Percentiles rank a stretch among this genome's conserved stretches.
These are phyloP conservation scores for Wakefieldia striispora DNA, from an alignment of 768 basidiomycete genomes.

Conservation along the genomic window DNA sequence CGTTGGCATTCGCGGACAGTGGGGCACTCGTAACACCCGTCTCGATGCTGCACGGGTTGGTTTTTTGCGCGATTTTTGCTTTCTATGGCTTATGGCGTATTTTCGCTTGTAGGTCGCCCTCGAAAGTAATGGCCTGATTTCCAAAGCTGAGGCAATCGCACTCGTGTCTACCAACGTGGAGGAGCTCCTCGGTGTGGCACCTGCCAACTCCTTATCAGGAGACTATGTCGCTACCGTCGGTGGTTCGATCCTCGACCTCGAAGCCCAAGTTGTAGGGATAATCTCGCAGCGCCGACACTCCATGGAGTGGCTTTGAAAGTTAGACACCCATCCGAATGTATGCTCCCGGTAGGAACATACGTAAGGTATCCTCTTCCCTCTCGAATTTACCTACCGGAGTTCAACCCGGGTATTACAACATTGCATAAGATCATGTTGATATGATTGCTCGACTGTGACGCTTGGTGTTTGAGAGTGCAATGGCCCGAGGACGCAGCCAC, in stretches of 20 bases:
- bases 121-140: slow-evolving; percentile 38
- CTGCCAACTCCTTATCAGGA: slow-evolving; percentile 21
- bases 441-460: too few relatives aligned
- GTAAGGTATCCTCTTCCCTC: too few relatives aligned
- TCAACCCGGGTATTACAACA: too few relatives aligned
- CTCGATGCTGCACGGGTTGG: slow-evolving; percentile 41
- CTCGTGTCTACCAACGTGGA: slow-evolving; percentile 43
- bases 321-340: too few relatives aligned
- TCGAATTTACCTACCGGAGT: too few relatives aligned
- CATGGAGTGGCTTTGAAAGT: slow-evolving; percentile 49
- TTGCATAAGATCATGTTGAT: too few relatives aligned
- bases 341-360: too few relatives aligned
- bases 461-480: too few relatives aligned
- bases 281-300: slow-evolving; percentile 45
- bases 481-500: too few relatives aligned
- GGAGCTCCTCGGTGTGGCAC: slow-evolving; percentile 35
- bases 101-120: slow-evolving; percentile 31
- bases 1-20: slow-evolving; percentile 43
- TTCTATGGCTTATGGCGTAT: background rate
- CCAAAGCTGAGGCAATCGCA: slow-evolving; percentile 33
- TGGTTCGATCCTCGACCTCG: slow-evolving; percentile 49
- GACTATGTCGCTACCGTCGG: slow-evolving; percentile 58
- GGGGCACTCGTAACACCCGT: slow-evolving; percentile 33
- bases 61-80: slow-evolving; percentile 6
- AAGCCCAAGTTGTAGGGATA: slow-evolving; percentile 50